Evolutionary conservation across 345 rosid genomes (phyloP).

Genomic region (Rubroshorea leprosula): DNA sequence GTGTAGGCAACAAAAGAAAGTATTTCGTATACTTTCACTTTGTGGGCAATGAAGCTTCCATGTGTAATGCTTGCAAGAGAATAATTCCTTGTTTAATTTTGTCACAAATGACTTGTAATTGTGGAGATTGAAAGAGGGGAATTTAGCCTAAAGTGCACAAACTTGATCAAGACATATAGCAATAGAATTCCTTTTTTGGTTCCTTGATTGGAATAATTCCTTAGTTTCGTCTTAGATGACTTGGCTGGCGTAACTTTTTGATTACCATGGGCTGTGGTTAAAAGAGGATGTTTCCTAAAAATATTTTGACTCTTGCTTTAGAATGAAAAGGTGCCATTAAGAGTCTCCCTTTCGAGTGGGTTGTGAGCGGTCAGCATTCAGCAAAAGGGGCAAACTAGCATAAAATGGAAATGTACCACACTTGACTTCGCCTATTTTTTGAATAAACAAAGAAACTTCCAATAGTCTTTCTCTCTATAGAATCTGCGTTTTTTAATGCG

Average conservation of each 20-base stretch:
- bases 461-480: neutral
- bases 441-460: conserved; percentile 1
- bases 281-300: neutral
- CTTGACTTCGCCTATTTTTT: neutral
- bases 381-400: neutral
- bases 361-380: conserved; percentile 1
- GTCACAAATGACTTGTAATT: no score
- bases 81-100: no score
- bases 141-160: no score
- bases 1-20: no score
- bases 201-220: neutral
- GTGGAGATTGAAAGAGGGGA: no score
- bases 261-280: neutral
- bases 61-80: no score
- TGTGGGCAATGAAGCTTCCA: no score
- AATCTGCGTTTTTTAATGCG: neutral
- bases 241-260: neutral
- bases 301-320: neutral
- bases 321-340: conserved; percentile 7
- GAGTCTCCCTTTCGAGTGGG: conserved; percentile 9
- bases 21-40: no score
- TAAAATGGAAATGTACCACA: neutral
- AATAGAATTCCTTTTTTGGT: neutral
- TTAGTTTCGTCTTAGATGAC: conserved; percentile 9
- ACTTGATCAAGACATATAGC: no score